phyloP scores from a whole-genome alignment of 805 yeast species.

The Schizosaccharomyces osmophilus region DNA sequence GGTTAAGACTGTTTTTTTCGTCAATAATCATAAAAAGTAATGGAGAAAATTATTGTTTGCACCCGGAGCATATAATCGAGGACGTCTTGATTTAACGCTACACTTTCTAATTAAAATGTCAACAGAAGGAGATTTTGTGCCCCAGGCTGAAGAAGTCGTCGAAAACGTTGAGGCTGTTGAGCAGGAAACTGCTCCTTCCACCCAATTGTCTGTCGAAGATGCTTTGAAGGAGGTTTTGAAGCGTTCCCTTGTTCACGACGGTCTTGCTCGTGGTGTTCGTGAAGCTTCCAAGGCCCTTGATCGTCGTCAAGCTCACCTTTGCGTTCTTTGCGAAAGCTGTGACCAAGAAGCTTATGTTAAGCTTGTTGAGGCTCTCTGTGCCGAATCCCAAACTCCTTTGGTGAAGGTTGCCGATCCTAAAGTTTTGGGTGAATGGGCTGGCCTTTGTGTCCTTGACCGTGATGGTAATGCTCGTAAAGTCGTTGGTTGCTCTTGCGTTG shows the following conservation, averaged over 20 bases:
- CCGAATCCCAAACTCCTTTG: constrained; percentile 89
- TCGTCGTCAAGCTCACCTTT: constrained; percentile 84
- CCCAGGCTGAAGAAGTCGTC: constrained; percentile 73
- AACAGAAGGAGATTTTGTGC: constrained; percentile 26
- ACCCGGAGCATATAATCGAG: constrained; percentile 1
- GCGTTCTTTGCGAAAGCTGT: constrained; percentile 93
- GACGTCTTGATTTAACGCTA: not conserved
- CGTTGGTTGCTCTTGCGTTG: constrained; percentile 99
- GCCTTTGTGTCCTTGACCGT: constrained; percentile 94
- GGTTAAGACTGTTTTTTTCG: not conserved
- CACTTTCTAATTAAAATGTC: constrained; percentile 23
- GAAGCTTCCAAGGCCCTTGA: constrained; percentile 98
- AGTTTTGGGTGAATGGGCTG: constrained; percentile 99
- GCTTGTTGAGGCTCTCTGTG: constrained; percentile 97
- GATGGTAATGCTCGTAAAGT: constrained; percentile 99
- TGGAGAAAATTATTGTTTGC: not conserved
- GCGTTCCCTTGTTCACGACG: constrained; percentile 94
- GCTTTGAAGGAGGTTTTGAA: constrained; percentile 94
- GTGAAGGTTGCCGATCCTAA: constrained; percentile 98
- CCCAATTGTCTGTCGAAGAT: constrained; percentile 88
- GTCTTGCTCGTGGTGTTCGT: constrained; percentile 99
- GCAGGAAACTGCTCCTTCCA: constrained; percentile 59
- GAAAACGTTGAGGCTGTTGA: constrained; percentile 65
- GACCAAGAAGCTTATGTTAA: constrained; percentile 91
- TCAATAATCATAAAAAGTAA: not conserved